Evolutionary conservation across 2,329 filamentous ascomycete genomes (phyloP).

Genomic region (Alternaria postmessia): DNA sequence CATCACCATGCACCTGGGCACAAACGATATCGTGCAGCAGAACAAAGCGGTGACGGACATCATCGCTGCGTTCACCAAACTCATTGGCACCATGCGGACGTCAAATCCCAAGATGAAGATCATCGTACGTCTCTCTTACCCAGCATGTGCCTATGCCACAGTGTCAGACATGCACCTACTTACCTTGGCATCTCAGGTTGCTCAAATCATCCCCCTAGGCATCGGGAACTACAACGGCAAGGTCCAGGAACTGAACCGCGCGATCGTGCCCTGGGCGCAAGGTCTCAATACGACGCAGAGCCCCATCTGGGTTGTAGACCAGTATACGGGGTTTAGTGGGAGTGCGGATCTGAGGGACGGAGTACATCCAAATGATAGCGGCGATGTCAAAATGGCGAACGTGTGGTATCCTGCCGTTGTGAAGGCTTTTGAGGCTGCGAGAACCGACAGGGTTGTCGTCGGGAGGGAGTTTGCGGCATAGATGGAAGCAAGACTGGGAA

Average conservation of each 20-base stretch:
- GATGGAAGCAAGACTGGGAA: background rate
- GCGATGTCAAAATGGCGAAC: slow-evolving; percentile 54
- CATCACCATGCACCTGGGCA: slow-evolving; percentile 58
- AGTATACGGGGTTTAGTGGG: slow-evolving; percentile 51
- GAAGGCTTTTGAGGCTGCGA: slow-evolving; percentile 33
- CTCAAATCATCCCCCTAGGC: slow-evolving; percentile 52
- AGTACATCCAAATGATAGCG: slow-evolving; percentile 52
- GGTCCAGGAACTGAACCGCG: slow-evolving; percentile 51
- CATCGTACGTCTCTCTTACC: slow-evolving; percentile 43
- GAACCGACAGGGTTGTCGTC: slow-evolving; percentile 22
- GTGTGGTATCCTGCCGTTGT: slow-evolving; percentile 43
- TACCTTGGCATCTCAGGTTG: slow-evolving; percentile 40
- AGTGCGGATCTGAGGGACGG: slow-evolving; percentile 50
- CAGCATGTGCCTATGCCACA: background rate
- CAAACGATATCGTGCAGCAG: slow-evolving; percentile 55
- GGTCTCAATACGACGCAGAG: slow-evolving; percentile 51
- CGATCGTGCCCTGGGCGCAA: slow-evolving; percentile 51
- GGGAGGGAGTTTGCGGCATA: slow-evolving; percentile 5
- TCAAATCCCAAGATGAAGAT: slow-evolving; percentile 56
- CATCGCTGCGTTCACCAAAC: slow-evolving; percentile 53
- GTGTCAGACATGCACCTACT: background rate
- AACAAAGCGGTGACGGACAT: slow-evolving; percentile 48
- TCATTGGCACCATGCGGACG: slow-evolving; percentile 47
- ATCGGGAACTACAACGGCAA: slow-evolving; percentile 46
- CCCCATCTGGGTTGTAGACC: slow-evolving; percentile 55